Conservation (phyloP, 768 basidiomycete species). For the Ramaria sp. region DNA sequence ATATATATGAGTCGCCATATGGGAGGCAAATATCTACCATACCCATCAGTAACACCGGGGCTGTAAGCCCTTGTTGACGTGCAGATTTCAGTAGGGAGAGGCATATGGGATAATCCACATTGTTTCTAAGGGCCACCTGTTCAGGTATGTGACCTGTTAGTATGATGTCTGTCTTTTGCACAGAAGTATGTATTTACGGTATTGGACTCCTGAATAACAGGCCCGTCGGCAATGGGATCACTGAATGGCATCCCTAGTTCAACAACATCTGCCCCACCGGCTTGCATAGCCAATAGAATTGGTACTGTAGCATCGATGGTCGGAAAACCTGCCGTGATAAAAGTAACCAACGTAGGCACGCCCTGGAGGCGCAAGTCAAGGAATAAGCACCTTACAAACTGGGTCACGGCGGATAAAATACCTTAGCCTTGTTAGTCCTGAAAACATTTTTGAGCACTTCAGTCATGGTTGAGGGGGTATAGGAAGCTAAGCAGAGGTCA, state of each 20-base stretch:
- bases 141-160: not conserved
- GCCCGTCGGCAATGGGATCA: slow-evolving; percentile 94
- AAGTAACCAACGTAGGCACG: slow-evolving; percentile 63
- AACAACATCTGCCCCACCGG: slow-evolving; percentile 88
- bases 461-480: slow-evolving; percentile 36
- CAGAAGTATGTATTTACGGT: slow-evolving; percentile 44
- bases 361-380: slow-evolving; percentile 28
- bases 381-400: slow-evolving; percentile 3
- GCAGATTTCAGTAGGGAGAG: slow-evolving; percentile 71
- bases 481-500: too few species aligned
- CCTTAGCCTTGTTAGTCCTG: slow-evolving; percentile 49
- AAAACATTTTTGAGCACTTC: slow-evolving; percentile 64
- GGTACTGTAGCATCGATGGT: slow-evolving; percentile 69
- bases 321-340: slow-evolving; percentile 93
- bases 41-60: slow-evolving; percentile 95
- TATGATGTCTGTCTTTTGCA: too few species aligned
- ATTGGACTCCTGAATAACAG: slow-evolving; percentile 86
- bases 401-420: slow-evolving; percentile 15
- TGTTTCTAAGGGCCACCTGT: slow-evolving; percentile 77
- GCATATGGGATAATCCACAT: slow-evolving; percentile 65
- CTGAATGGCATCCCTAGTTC: slow-evolving; percentile 95
- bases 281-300: slow-evolving; percentile 83
- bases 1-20: not conserved
- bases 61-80: slow-evolving; percentile 66
- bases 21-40: slow-evolving; percentile 12